phyloP scores from a whole-genome alignment of 2,329 filamentous ascomycete species.

The Aspergillus oerlinghausenensis region DNA sequence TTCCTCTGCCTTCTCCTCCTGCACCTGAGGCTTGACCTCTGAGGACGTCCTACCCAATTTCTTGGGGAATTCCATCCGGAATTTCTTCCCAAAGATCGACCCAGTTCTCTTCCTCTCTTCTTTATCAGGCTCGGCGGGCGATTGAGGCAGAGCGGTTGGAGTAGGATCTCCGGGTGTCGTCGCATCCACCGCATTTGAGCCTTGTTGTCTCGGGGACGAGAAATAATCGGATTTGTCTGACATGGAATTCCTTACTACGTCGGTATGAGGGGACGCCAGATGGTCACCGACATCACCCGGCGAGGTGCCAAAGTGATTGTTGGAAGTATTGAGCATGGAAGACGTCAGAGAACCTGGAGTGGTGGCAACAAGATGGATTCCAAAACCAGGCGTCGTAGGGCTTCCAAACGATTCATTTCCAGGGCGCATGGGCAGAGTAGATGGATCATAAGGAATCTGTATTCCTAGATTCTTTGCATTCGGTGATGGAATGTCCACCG shows the following conservation, averaged over 20 bases:
- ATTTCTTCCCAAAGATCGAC: conserved; percentile 76
- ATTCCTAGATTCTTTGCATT: conserved; percentile 24
- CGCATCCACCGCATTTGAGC: conserved; percentile 47
- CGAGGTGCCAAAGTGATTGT: conserved; percentile 30
- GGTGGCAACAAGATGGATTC: conserved; percentile 68
- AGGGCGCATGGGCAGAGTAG: conserved; percentile 55
- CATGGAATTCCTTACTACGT: conserved; percentile 47
- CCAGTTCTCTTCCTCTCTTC: conserved; percentile 55
- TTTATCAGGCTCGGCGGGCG: conserved; percentile 55
- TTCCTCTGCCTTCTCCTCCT: conserved; percentile 67
- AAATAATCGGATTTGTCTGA: conserved; percentile 72
- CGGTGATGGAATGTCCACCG: conserved; percentile 52
- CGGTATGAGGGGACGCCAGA: conserved; percentile 49
- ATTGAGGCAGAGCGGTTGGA: conserved; percentile 44
- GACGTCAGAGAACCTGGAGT: conserved; percentile 53
- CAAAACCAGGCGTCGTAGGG: conserved; percentile 68
- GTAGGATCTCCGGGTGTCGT: conserved; percentile 42
- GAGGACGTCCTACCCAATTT: conserved; percentile 68
- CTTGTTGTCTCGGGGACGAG: conserved; percentile 48
- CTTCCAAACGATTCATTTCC: conserved; percentile 57
- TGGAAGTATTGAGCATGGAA: conserved; percentile 23
- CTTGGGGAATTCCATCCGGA: conserved; percentile 72
- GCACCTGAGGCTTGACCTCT: conserved; percentile 65
- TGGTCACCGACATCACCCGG: conserved; percentile 31
- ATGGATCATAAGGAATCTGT: conserved; percentile 31